These are phyloP conservation scores for Leccinum imitatum DNA, from an alignment of 768 basidiomycete species.

Conservation along the genomic window DNA sequence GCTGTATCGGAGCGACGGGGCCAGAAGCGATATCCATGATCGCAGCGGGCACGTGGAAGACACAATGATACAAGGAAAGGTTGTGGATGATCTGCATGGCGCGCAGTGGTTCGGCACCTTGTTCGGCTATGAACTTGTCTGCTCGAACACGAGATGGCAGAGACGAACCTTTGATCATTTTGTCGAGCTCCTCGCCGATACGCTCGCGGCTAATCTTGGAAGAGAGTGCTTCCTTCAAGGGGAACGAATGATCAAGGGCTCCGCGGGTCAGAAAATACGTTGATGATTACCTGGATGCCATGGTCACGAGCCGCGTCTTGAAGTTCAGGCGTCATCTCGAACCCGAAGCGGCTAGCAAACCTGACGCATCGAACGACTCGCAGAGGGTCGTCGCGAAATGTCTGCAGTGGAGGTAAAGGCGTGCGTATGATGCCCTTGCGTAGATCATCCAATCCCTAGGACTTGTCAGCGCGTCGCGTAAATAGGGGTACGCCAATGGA, in stretches of 20 bases:
- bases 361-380: constrained; percentile 88
- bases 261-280: neutral
- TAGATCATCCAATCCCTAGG: constrained; percentile 83
- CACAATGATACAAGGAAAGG: constrained; percentile 65
- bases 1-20: constrained; percentile 36
- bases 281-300: constrained; percentile 55
- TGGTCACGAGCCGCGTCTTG: constrained; percentile 58
- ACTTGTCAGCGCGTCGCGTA: constrained; percentile 10
- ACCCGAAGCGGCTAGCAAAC: constrained; percentile 90
- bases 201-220: constrained; percentile 89
- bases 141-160: neutral
- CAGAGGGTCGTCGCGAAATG: constrained; percentile 92
- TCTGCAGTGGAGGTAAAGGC: constrained; percentile 81
- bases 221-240: constrained; percentile 56
- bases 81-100: constrained; percentile 74
- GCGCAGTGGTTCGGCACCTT: constrained; percentile 73
- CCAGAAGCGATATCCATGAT: constrained; percentile 46
- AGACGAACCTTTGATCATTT: constrained; percentile 84
- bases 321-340: constrained; percentile 69
- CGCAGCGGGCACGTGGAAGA: constrained; percentile 58
- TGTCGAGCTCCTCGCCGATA: constrained; percentile 87
- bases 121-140: constrained; percentile 3
- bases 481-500: neutral
- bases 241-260: neutral
- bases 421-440: constrained; percentile 79